These are phyloP conservation scores for Naganishia vaughanmartiniae DNA, from an alignment of 768 basidiomycete genomes.

Conservation along the genomic window DNA sequence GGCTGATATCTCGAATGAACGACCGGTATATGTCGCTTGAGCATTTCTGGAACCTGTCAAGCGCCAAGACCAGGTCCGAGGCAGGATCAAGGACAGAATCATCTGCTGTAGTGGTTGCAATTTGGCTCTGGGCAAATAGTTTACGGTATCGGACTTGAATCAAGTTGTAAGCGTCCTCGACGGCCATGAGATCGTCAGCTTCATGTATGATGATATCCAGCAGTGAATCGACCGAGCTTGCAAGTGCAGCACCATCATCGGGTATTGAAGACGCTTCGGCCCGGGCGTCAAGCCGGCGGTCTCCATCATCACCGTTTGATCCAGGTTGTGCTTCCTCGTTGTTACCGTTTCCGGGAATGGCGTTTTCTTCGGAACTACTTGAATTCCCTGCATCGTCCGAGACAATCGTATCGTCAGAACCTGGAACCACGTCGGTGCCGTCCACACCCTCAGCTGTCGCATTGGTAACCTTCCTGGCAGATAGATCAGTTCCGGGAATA, in stretches of 20 bases:
- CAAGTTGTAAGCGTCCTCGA: slow-evolving; percentile 50
- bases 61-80: not conserved
- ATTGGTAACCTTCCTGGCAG: slow-evolving; percentile 25
- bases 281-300: slow-evolving; percentile 35
- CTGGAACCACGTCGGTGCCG: slow-evolving; percentile 34
- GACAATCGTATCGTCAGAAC: slow-evolving; percentile 38
- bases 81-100: not conserved
- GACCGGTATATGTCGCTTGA: slow-evolving; percentile 33
- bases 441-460: slow-evolving; percentile 8
- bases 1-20: slow-evolving; percentile 42
- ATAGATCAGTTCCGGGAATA: slow-evolving; percentile 36
- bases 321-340: not conserved
- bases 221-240: slow-evolving; percentile 34
- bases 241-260: not conserved
- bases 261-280: slow-evolving; percentile 18
- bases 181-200: slow-evolving; percentile 45
- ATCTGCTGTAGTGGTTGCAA: not conserved
- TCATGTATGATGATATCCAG: slow-evolving; percentile 46
- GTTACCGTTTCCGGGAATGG: slow-evolving; percentile 9
- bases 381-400: slow-evolving; percentile 18
- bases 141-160: slow-evolving; percentile 38
- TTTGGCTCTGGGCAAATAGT: slow-evolving; percentile 16
- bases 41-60: not conserved
- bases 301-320: slow-evolving; percentile 33
- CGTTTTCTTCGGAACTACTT: not conserved